Evolutionary conservation across 768 basidiomycete genomes (phyloP).

Genomic region (Tulasnella sp.): DNA sequence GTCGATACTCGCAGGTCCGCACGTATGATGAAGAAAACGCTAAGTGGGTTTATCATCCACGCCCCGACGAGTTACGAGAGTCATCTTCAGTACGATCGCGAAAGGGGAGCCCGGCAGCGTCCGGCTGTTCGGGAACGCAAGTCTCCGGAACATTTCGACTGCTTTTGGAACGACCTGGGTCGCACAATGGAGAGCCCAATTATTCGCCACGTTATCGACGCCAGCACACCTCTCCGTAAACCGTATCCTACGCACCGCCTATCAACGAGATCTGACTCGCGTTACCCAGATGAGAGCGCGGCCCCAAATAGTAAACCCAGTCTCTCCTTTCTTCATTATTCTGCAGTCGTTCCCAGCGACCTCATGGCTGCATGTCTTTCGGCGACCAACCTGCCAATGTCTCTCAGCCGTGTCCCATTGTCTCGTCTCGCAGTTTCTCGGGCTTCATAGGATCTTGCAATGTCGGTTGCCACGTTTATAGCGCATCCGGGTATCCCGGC

Average conservation of each 20-base stretch:
- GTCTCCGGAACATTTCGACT: not conserved
- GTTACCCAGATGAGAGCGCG: not conserved
- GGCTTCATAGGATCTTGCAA: not conserved
- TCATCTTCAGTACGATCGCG: not conserved
- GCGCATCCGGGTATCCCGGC: slow-evolving; percentile 71
- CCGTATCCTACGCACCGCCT: not conserved
- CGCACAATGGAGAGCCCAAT: not conserved
- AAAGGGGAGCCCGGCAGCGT: not conserved
- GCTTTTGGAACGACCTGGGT: not conserved
- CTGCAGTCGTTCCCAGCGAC: not conserved
- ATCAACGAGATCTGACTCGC: not conserved
- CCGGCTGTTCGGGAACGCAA: not conserved
- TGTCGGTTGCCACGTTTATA: slow-evolving; percentile 45
- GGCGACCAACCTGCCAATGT: not conserved
- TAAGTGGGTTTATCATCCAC: not conserved
- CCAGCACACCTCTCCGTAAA: not conserved
- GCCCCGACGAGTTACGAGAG: not conserved
- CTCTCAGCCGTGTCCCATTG: not conserved
- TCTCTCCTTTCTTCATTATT: too few species aligned
- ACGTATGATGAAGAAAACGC: not conserved
- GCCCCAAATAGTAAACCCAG: too few species aligned
- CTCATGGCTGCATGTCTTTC: not conserved
- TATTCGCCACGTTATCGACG: not conserved
- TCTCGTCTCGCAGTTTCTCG: not conserved
- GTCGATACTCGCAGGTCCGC: not conserved